Base-by-base conservation (phyloP, 1,139 yeast species). In the Schwanniomyces etchellsii region DNA sequence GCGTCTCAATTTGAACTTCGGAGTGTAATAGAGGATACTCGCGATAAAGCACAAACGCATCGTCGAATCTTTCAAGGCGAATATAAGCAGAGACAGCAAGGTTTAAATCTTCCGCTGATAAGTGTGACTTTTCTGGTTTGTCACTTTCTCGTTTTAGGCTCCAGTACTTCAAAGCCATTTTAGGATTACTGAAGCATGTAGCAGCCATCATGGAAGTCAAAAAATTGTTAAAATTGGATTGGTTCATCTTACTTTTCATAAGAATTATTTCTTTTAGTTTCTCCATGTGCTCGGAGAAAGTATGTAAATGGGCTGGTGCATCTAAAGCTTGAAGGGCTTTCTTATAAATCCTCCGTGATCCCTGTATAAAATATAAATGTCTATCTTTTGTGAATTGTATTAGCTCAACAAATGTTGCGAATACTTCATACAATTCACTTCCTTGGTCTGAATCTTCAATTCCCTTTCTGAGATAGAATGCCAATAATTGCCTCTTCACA, bases 1-100 rank as follows among this genome's bases (percentile, higher is more conserved):
- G 43, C 5, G 65, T 55, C 26, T 65, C 70, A 33, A 74, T 68
- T 36, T 65, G 71, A 21, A 52, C 57, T 24, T 59, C 67, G 34
- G 53, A 42, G 20, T 58, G 61, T 6, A 61, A 38, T 3, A 43
- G 34, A 2, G 59, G 45, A 34, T 51, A 36, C 3, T 42, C 26
- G 16, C 48, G 35, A 33, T 63, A 60, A 4, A 60, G 33, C 2
- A 43, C 44, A 5, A 54, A 32, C 1, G 62, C 63, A 20, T 50
- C 45, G 4, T 48, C 37, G 35, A 45, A 55, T 22, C 51, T 36
- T 20, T 54, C 44, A 11, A 49, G 29, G 5, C 35, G 34, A 9
- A 48, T 40, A 24, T 57, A 52, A 1, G 70, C 55, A 12, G 34
- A 30, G 59, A 70, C 55, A 9, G 55, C 48, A 28, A 37, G 39